Evolutionary conservation across 139 green algal species (phyloP).

Genomic region (Yamagishiella unicocca): DNA sequence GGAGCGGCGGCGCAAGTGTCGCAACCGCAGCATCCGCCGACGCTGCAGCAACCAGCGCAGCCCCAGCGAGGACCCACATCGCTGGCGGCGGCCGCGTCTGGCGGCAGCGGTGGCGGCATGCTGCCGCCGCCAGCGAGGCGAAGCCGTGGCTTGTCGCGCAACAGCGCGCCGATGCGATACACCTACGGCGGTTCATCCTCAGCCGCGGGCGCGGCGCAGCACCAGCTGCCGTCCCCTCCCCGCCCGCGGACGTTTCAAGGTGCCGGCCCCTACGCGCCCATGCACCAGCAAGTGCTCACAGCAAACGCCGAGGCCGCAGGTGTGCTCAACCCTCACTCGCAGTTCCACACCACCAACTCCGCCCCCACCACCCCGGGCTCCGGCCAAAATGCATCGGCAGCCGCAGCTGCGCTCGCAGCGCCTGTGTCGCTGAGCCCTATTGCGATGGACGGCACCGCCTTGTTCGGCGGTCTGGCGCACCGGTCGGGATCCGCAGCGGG

Average conservation of each 20-base stretch:
- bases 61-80: not conserved
- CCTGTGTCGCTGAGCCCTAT: conserved; percentile 22
- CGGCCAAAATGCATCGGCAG: not conserved
- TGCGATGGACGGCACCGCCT: not conserved
- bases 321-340: not conserved
- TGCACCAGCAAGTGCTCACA: conserved; percentile 19
- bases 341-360: too few relatives aligned
- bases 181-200: conserved; percentile 2
- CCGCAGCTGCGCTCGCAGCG: not conserved
- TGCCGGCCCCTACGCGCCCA: not conserved
- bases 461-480: not conserved
- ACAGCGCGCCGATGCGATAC: conserved; percentile 47
- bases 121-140: not conserved
- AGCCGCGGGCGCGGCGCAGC: not conserved
- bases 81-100: not conserved
- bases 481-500: not conserved
- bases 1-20: not conserved
- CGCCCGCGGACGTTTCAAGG: not conserved
- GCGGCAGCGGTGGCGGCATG: not conserved
- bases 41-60: not conserved
- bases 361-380: too few relatives aligned
- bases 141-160: not conserved
- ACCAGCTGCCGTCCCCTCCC: not conserved
- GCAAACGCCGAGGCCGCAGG: not conserved
- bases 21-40: not conserved